phyloP scores from a whole-genome alignment of 169 alveolate genomes.

The Besnoitia besnoiti region DNA sequence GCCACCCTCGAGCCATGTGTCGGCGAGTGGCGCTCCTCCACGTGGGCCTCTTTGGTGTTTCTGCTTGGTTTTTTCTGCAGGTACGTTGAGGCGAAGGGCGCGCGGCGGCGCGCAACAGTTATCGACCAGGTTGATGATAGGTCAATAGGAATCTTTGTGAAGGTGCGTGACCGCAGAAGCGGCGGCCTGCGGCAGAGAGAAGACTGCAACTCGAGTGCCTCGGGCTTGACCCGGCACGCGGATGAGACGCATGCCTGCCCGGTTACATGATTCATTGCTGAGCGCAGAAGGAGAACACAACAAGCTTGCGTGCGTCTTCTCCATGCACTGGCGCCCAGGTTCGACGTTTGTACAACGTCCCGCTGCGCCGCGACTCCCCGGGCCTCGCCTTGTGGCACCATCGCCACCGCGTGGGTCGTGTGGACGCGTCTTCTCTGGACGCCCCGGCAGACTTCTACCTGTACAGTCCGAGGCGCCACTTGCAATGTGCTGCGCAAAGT shows the following conservation, averaged over 20 bases:
- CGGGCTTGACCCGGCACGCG: too few relatives aligned
- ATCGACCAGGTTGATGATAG: background rate
- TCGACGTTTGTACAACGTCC: conserved; percentile 64
- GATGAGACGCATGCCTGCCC: too few relatives aligned
- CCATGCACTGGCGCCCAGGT: conserved; percentile 54
- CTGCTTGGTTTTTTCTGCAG: background rate
- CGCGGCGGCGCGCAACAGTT: conserved; percentile 33
- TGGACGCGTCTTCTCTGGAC: background rate
- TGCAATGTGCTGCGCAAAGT: background rate
- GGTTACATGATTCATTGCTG: too few relatives aligned
- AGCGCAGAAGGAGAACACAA: too few relatives aligned
- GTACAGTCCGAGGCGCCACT: conserved; percentile 11
- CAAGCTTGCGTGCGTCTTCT: too few relatives aligned
- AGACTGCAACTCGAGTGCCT: too few relatives aligned
- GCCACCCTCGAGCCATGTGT: too few relatives aligned
- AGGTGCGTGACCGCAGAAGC: background rate
- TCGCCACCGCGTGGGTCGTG: conserved; percentile 22
- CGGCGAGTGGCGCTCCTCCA: too few relatives aligned
- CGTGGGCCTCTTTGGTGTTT: too few relatives aligned
- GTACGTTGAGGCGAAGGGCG: conserved; percentile 16
- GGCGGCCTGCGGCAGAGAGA: too few relatives aligned
- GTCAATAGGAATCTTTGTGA: conserved; percentile 21
- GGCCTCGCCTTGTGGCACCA: background rate
- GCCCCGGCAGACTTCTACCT: conserved; percentile 3
- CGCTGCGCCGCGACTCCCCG: conserved; percentile 50